Base-by-base conservation (phyloP, 2,329 filamentous ascomycete species). In the Botrytis byssoidea region DNA sequence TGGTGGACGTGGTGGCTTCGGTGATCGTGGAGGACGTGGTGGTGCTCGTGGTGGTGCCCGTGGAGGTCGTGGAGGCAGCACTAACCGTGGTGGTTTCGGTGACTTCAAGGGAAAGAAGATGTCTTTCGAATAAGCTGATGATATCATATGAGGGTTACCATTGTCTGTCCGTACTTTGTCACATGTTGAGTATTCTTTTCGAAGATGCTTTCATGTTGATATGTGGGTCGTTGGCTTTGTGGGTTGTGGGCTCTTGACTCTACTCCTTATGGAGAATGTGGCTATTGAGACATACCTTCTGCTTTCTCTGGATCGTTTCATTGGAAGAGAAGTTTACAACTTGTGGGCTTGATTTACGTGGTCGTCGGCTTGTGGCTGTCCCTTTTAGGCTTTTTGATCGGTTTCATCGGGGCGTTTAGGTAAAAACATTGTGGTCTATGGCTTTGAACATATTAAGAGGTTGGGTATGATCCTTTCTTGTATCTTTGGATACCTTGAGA, bases 41-140 rank as follows among this genome's bases (percentile, higher is more conserved):
- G 83, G 84, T 73, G 82, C 84, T 73, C 74, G 77, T 64, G 76
- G 85, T 72, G 82, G 85, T 73, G 82, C 84, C 73, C 82, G 83
- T 37, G 83, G 84, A 74, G 82, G 82, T 64, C 78, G 82, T 74
- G 81, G 81, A 63, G 79, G 84, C 48, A 84, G 82, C 79, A 86
- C 84, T 78, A 86, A 84, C 80, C 83, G 84, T 77, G 86, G 86
- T 68, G 88, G 88, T 80, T 88, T 89, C 80, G 86, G 86, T 72
- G 87, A 88, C 81, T 89, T 89, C 84, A 81, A 85, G 79, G 87
- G 87, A 80, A 84, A 84, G 80, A 88, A 88, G 83, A 83, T 85
- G 80, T 85, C 84, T 77, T 81, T 81, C 73, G 40, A 66, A 25
- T 78, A 77, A 77, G 76, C 75, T 73, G 60, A 55, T 74, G 67